Conservation (phyloP, 176 grass and related monocot species). For the Metroxylon sagu region DNA sequence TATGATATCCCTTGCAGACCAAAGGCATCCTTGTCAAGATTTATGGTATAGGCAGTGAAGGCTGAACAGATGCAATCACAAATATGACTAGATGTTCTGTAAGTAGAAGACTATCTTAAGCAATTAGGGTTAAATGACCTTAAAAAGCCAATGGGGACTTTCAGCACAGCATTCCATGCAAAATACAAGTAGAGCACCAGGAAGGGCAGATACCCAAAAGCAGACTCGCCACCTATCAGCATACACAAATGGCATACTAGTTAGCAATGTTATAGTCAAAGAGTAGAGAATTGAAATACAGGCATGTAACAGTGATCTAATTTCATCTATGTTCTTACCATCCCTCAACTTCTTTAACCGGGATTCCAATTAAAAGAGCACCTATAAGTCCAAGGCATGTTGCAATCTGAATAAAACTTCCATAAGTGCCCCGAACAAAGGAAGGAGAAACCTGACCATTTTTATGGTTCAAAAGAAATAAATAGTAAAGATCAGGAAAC, state of each 20-base stretch:
- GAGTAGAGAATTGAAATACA: background rate
- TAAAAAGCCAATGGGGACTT: constrained; percentile 98
- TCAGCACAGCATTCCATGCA: constrained; percentile 92
- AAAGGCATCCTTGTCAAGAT: too few relatives aligned
- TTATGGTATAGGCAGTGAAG: too few relatives aligned
- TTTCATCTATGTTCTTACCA: constrained; percentile 38
- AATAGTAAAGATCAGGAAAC: background rate
- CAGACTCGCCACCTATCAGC: constrained; percentile 88
- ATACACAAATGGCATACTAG: too few relatives aligned
- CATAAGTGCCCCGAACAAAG: constrained; percentile 78
- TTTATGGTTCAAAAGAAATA: background rate
- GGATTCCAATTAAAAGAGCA: constrained; percentile 75
- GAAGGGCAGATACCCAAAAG: constrained; percentile 68
- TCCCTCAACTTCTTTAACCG: constrained; percentile 70
- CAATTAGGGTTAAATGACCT: constrained; percentile 28
- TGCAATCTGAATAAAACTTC: constrained; percentile 96
- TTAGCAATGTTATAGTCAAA: too few relatives aligned
- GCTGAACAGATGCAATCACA: too few relatives aligned
- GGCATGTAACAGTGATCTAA: background rate
- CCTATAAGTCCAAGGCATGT: constrained; percentile 88
- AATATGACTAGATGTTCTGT: too few relatives aligned
- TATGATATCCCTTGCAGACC: too few relatives aligned
- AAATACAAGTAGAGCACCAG: constrained; percentile 68
- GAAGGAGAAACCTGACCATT: constrained; percentile 77
- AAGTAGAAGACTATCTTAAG: too few relatives aligned